Percentiles rank a stretch among this genome's conserved stretches.
Conservation (phyloP, 208 protist genomes). For the Trypanosoma cruzi region DNA sequence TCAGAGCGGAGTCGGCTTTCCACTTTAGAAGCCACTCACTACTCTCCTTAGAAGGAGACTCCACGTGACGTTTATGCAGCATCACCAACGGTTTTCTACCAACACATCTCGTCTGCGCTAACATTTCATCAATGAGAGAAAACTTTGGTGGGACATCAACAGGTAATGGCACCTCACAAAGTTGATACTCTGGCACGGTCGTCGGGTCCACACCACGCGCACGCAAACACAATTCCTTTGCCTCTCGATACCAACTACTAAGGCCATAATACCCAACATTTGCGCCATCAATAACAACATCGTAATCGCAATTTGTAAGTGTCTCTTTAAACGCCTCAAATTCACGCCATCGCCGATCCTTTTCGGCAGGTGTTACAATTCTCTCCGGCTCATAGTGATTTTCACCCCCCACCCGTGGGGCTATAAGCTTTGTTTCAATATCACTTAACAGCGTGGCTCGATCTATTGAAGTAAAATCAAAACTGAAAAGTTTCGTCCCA, state of each 20-base stretch:
- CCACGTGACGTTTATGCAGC: conserved; percentile 71
- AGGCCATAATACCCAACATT: conserved; percentile 88
- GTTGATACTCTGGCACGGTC: conserved; percentile 39
- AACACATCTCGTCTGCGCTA: conserved; percentile 30
- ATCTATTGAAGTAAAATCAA: conserved; percentile 60
- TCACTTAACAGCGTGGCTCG: conserved; percentile 53
- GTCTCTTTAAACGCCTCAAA: conserved; percentile 60
- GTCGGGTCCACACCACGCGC: conserved; percentile 43
- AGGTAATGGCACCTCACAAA: conserved; percentile 64
- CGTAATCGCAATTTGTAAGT: conserved; percentile 45
- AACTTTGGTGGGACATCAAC: conserved; percentile 89
- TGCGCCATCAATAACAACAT: conserved; percentile 81
- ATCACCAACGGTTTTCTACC: conserved; percentile 68
- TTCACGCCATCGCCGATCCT: conserved; percentile 43
- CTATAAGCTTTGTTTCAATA: conserved; percentile 75
- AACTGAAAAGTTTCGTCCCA: conserved; percentile 41
- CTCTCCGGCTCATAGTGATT: conserved; percentile 67
- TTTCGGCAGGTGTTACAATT: conserved; percentile 39
- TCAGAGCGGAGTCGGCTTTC: conserved; percentile 34
- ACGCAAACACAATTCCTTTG: conserved; percentile 62
- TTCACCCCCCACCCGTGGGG: conserved; percentile 39
- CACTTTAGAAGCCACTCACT: conserved; percentile 43
- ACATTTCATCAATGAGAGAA: conserved; percentile 74
- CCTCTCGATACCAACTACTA: conserved; percentile 70
- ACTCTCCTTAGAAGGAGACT: conserved; percentile 44